Evolutionary conservation across 768 basidiomycete genomes (phyloP).

Genomic region (Tylopilus sp.): DNA sequence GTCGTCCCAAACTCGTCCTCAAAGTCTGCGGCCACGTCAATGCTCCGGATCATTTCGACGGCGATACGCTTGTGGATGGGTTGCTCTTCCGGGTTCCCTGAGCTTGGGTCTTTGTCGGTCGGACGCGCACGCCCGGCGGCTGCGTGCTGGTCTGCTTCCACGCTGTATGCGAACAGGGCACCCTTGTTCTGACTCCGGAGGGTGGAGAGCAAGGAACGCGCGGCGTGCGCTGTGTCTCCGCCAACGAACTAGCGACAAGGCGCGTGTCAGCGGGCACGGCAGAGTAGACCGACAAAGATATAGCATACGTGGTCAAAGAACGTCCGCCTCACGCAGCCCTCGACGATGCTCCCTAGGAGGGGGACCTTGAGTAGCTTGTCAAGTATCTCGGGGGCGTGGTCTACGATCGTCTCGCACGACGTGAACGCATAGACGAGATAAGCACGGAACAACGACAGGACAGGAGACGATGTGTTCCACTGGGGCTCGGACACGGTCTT

Average conservation of each 20-base stretch:
- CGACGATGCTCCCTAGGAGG: conserved; percentile 56
- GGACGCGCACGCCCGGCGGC: conserved; percentile 32
- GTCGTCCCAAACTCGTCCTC: conserved; percentile 47
- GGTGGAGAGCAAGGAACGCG: conserved; percentile 57
- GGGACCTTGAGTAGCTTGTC: conserved; percentile 24
- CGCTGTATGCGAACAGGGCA: conserved; percentile 76
- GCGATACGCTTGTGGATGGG: conserved; percentile 60
- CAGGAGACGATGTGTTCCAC: conserved; percentile 14
- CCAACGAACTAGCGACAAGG: conserved; percentile 70
- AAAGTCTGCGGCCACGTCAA: conserved; percentile 79
- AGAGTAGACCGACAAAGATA: not conserved
- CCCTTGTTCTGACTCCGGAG: conserved; percentile 72
- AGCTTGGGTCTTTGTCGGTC: conserved; percentile 1
- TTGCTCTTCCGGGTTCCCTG: conserved; percentile 12
- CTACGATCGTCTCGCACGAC: conserved; percentile 73
- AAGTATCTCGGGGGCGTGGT: conserved; percentile 61
- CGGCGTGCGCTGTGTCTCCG: conserved; percentile 72
- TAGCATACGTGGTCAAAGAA: conserved; percentile 76
- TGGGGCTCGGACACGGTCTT: not conserved
- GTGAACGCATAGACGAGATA: conserved; percentile 83
- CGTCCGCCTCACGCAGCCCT: conserved; percentile 68
- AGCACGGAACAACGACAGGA: conserved; percentile 54
- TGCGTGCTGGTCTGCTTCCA: conserved; percentile 71
- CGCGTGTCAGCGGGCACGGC: not conserved
- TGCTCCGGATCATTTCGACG: conserved; percentile 69